phyloP scores from a whole-genome alignment of 805 yeast species.

The Candida ortonii region DNA sequence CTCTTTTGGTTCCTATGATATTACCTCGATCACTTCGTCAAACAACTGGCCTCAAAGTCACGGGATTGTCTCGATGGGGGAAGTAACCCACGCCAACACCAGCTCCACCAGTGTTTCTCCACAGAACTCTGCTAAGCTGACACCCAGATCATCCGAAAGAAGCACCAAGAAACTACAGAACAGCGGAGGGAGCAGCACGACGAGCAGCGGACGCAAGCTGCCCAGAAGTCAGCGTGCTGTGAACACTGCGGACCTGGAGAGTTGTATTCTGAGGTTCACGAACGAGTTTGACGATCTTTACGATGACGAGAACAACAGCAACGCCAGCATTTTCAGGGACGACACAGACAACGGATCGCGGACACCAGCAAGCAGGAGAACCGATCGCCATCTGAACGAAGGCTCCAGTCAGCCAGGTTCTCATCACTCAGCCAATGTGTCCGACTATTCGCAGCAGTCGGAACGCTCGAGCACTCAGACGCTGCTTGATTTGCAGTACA shows the following conservation, averaged over 20 bases:
- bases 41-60: conserved; percentile 3
- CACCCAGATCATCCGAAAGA: conserved; percentile 16
- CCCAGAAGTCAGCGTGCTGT: conserved; percentile 29
- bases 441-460: conserved; percentile 1
- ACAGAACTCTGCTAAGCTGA: conserved; percentile 8
- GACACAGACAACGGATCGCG: conserved; percentile 6
- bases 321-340: conserved; percentile 31
- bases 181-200: conserved; percentile 11
- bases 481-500: too few species aligned
- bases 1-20: conserved; percentile 21
- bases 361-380: conserved; percentile 3
- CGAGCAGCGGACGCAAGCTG: conserved; percentile 17
- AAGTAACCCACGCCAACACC: conserved; percentile 2
- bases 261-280: conserved; percentile 38
- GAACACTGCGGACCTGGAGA: conserved; percentile 40
- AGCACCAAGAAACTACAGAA: conserved; percentile 4
- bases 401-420: neutral
- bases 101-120: conserved; percentile 12
- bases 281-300: conserved; percentile 40
- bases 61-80: conserved; percentile 1
- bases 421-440: conserved; percentile 1
- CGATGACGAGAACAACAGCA: conserved; percentile 26
- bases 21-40: conserved; percentile 8
- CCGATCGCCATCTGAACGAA: neutral
- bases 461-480: conserved; percentile 2